phyloP scores from a whole-genome alignment of 2,329 filamentous ascomycete species.

The Myriangium duriaei region DNA sequence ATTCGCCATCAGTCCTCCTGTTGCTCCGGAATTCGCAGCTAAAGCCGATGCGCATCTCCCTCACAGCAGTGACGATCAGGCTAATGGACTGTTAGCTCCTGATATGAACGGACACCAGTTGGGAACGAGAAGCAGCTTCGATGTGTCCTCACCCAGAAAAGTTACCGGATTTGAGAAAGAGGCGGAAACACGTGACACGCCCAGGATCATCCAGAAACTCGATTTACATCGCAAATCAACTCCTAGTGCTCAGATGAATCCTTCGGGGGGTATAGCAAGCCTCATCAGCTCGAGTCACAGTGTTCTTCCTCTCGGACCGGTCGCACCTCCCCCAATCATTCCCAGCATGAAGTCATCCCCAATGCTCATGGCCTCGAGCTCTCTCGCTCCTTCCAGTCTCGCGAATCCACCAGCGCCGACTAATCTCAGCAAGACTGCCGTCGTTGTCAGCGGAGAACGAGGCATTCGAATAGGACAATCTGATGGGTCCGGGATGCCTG shows the following conservation, averaged over 20 bases:
- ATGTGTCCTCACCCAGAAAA: conserved; percentile 36
- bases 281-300: conserved; percentile 77
- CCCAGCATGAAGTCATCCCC: conserved; percentile 11
- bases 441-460: conserved; percentile 67
- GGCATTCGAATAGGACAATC: conserved; percentile 47
- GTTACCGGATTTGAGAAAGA: conserved; percentile 38
- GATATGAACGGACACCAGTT: conserved; percentile 1
- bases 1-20: conserved; percentile 82
- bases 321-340: conserved; percentile 25
- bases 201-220: conserved; percentile 83
- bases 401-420: conserved; percentile 75
- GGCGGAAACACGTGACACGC: conserved; percentile 59
- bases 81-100: conserved; percentile 22
- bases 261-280: conserved; percentile 62
- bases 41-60: conserved; percentile 56
- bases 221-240: conserved; percentile 75
- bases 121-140: conserved; percentile 56
- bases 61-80: conserved; percentile 42
- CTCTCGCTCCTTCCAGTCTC: conserved; percentile 68
- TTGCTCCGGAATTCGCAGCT: conserved; percentile 81
- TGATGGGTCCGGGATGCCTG: conserved; percentile 60
- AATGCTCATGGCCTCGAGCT: conserved; percentile 39
- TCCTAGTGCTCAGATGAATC: conserved; percentile 37
- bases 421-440: conserved; percentile 73
- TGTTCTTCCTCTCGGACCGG: conserved; percentile 53